Base-by-base conservation (phyloP, 2,329 filamentous ascomycete species). In the Amylocarpus encephaloides region DNA sequence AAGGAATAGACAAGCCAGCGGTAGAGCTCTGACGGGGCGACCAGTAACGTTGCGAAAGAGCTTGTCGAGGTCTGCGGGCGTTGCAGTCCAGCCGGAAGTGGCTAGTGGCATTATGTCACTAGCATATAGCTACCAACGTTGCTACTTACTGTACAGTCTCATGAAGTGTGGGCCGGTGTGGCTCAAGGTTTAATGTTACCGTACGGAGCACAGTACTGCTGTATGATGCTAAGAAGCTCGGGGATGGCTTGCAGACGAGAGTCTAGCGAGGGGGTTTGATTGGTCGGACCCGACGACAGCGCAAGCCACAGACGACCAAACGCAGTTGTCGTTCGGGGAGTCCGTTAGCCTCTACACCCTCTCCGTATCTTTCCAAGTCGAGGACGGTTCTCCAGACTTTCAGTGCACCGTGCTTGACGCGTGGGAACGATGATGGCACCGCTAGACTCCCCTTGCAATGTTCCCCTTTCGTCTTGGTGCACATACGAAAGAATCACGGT, bases 231-330 rank as follows among this genome's bases (percentile, higher is more conserved):
- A 26, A 26, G 22, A 26, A 26, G 22, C 4, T 46, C 49, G 41
- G 54, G 50, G 33, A 16, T 47, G 45, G 44, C 35, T 47, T 43
- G 46, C 33, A 30, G 30, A 18, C 32, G 47, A 30, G 26, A 41
- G 30, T 39, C 39, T 39, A 15, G 35, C 19, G 15, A 15, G 33
- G 35, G 11, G 19, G 15, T 18, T 9, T 50, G 46, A 49, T 49
- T 46, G 49, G 52, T 10, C 32, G 2, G 19, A 19, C 12, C 30
- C 15, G n/a, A 48, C 22, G 42, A 49, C 52, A 30, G 53, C 54
- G 52, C 54, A 53, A 57, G 56, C 56, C 56, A 59, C 48, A 43
- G 33, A 47, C 22, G 10, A 29, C 45, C 22, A 11, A 35, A 47
- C 16, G 40, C 50, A 34, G 42, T 30, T 19, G 45, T 43, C 41